Evolutionary conservation across 2,329 filamentous ascomycete genomes (phyloP).

Genomic region (Trichoderma sp.): DNA sequence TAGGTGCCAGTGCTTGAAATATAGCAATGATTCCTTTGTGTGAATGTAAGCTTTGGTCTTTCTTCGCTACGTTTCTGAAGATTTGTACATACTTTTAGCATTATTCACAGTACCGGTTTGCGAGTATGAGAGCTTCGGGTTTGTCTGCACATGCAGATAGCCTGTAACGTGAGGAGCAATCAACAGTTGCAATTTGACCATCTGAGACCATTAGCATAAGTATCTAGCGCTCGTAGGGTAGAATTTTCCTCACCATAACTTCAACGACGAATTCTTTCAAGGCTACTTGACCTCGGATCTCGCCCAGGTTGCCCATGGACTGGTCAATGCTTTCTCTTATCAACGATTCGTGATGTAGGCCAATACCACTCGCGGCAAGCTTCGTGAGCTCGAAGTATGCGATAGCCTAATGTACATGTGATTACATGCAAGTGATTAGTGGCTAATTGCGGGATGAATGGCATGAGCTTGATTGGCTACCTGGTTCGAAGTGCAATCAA

Average conservation of each 20-base stretch:
- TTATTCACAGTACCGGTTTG: conserved; percentile 52
- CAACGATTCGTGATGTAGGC: conserved; percentile 35
- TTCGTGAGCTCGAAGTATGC: conserved; percentile 38
- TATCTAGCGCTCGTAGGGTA: no score
- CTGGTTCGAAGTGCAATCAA: conserved; percentile 43
- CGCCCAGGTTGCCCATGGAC: conserved; percentile 28
- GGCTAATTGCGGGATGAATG: not conserved
- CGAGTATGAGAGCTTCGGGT: conserved; percentile 50
- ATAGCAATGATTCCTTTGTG: conserved; percentile 52
- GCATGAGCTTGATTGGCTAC: conserved; percentile 24
- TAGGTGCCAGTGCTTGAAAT: conserved; percentile 47
- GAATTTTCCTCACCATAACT: conserved; percentile 47
- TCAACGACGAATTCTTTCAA: conserved; percentile 56
- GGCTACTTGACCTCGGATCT: conserved; percentile 30
- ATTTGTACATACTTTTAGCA: conserved; percentile 48
- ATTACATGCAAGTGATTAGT: not conserved
- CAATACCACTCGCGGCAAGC: conserved; percentile 27
- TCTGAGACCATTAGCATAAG: conserved; percentile 39
- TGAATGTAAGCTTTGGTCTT: not conserved
- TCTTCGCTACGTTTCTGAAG: not conserved
- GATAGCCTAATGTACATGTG: conserved; percentile 33
- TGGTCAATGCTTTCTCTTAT: conserved; percentile 34
- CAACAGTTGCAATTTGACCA: conserved; percentile 54
- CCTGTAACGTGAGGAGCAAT: conserved; percentile 50
- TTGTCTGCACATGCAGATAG: conserved; percentile 49